Evolutionary conservation across 352 stramenopile species (phyloP), one percentile per base, ranked within the genome.

Genomic region (Phytophthora podocarpi): DNA sequence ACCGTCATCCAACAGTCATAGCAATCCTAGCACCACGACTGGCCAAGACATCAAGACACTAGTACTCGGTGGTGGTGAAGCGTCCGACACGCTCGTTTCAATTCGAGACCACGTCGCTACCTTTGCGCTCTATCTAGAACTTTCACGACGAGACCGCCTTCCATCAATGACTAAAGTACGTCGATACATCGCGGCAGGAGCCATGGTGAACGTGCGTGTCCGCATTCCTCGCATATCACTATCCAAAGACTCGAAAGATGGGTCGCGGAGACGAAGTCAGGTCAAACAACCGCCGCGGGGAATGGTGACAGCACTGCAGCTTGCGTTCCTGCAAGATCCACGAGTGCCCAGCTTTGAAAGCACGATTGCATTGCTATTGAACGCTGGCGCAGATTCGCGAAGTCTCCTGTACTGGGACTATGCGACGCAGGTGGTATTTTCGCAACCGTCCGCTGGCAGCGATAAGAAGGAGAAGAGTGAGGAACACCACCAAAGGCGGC

Each of bases 381-480:
- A 60, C 15, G 60, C 76, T 6, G 70, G 70, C 5, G 81, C 81
- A 12, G 68, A 87, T 24, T 64, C 72, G 5, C 67, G 68, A 7
- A 70, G 58, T 20, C 57, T 89, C 4, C 35, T 93, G 18, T 75
- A 81, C 18, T 93, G 78, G 80, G 52, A 74, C 18, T 91, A 89
- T 50, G 82, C 76, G 6, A 77, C 71, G 2, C 70, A 83, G 39
- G 73, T 78, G 0, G 59, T 90, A 0, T 78, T 89, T 34, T 46
- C 21, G 26, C 49, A 36, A 18, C 31, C 39, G 18, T 59, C 23
- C 6, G 27, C 18, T 27, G 34, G 36, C 5, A 59, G 27, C 21
- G 59, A 58, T 10, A 63, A 59, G 26, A 60, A 60, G 12, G 47
- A 65, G 39, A 59, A 70, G 41, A 74, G 32, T 16, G 45, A 66